A percentile compares a stretch with the other conserved stretches of the same genome.
Evolutionary conservation across 208 protist species (phyloP).

Genomic region (Acanthamoeba polyphaga): DNA sequence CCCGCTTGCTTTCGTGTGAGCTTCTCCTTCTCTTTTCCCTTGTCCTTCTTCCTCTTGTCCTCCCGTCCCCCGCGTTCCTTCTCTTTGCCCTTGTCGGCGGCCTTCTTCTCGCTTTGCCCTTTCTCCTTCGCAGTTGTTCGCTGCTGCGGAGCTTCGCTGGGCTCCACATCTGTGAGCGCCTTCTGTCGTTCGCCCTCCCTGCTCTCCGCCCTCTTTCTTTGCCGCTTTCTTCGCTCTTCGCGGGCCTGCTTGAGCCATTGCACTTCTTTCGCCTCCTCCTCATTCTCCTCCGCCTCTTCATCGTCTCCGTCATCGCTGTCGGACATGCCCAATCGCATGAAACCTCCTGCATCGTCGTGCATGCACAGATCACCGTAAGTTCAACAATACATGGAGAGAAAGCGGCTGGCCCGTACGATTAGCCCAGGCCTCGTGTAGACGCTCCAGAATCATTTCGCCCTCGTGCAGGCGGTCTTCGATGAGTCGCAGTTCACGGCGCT

Average conservation of each 20-base stretch:
- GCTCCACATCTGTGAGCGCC: neutral
- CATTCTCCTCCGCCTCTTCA: neutral
- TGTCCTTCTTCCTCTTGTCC: slow-evolving; percentile 14
- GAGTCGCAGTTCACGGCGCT: slow-evolving; percentile 30
- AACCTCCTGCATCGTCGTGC: neutral
- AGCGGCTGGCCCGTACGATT: neutral
- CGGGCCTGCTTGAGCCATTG: neutral
- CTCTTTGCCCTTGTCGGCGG: neutral
- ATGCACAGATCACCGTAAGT: no score
- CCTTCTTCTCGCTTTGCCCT: neutral
- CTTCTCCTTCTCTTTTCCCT: neutral
- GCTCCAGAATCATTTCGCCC: slow-evolving; percentile 14
- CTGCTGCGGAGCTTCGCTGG: neutral
- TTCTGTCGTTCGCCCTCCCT: neutral
- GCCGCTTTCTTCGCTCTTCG: neutral
- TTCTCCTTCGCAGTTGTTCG: neutral
- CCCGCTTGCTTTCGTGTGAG: neutral
- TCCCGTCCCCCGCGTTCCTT: neutral
- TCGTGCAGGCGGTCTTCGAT: slow-evolving; percentile 44
- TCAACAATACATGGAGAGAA: no score
- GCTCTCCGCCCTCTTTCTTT: neutral
- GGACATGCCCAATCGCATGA: slow-evolving; percentile 4
- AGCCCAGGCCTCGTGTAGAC: slow-evolving; percentile 5
- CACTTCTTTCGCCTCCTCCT: neutral
- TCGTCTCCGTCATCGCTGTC: slow-evolving; percentile 21